Evolutionary conservation across 2,329 filamentous ascomycete species (phyloP).

Genomic region (Nigrospora osmanthi): DNA sequence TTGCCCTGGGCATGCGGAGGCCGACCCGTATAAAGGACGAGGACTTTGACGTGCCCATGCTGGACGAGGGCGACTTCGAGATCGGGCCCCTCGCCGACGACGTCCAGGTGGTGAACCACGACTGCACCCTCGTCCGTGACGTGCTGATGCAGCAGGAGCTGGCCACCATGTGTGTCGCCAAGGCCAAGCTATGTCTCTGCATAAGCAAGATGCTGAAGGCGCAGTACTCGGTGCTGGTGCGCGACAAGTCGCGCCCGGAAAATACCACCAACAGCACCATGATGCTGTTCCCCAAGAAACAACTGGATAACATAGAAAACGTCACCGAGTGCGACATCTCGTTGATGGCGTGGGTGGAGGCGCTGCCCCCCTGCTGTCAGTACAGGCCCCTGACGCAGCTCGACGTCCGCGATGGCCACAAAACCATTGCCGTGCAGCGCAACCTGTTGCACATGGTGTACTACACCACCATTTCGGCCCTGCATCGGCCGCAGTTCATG

Average conservation of each 20-base stretch:
- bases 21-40: slow-evolving; percentile 89
- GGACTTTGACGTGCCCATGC: slow-evolving; percentile 90
- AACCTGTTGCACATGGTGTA: slow-evolving; percentile 92
- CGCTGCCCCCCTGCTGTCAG: slow-evolving; percentile 63
- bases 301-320: slow-evolving; percentile 71
- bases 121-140: slow-evolving; percentile 66
- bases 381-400: slow-evolving; percentile 50
- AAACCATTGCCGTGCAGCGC: slow-evolving; percentile 61
- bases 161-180: slow-evolving; percentile 84
- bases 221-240: slow-evolving; percentile 86
- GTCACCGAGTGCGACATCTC: slow-evolving; percentile 74
- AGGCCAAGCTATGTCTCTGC: slow-evolving; percentile 81
- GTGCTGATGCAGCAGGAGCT: slow-evolving; percentile 67
- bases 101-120: slow-evolving; percentile 58
- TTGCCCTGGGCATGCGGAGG: slow-evolving; percentile 87
- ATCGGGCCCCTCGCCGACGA: slow-evolving; percentile 59
- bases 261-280: slow-evolving; percentile 69
- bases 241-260: slow-evolving; percentile 72
- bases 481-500: slow-evolving; percentile 86
- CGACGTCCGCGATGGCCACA: slow-evolving; percentile 52
- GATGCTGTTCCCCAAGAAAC: slow-evolving; percentile 88
- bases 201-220: slow-evolving; percentile 84
- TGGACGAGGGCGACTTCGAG: slow-evolving; percentile 79
- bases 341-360: slow-evolving; percentile 68
- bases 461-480: slow-evolving; percentile 80